Evolutionary conservation across 1,284 basidiomycete genomes (phyloP), one percentile per base, ranked within the genome.

Genomic region (Tausonia pullulans): DNA sequence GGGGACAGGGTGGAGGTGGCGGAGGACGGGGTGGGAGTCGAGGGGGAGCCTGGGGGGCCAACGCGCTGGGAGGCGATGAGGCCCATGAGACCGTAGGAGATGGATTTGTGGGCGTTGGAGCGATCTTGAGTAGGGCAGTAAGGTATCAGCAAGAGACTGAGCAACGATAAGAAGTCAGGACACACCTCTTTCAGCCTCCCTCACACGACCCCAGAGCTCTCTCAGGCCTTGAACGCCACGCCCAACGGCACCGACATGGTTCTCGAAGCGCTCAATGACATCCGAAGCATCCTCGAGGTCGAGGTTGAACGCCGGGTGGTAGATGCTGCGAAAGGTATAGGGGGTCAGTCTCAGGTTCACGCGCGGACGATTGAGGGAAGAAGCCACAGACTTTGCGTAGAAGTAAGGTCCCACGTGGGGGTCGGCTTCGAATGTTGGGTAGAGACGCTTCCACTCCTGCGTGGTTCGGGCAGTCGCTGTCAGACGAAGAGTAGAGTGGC

Each of bases 251-350:
- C 78, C 79, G 0, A 83, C 81, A 69, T 90, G 86, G 9, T 76
- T 76, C 51, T 83, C 81, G 72, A 91, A 91, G 2, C 81, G 75
- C 9, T 83, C 80, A 1, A 83, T 78, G 0, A 79, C 76, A 7
- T 83, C 82, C 14, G 77, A 75, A 2, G 83, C 83, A 58, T 88
- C 87, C 49, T 87, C 84, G 0, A 79, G 72, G 68, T 92, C 89
- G 51, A 92, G 72, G 72, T 91, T 90, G 75, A 88, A 92, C 0
- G 82, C 85, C 2, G 88, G 90, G 71, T 93, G 89, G 70, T 84
- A 90, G 0, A 91, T 85, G 41, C 83, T 82, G 0, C 83, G 8
- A 44, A 55, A 43, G 8, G 40, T 14, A 71, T 59, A 27, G 53
- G 6, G 10, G 14, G 8, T 53, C 40, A 39, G 27, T 5, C 14